phyloP scores from a whole-genome alignment of 257 asterid genomes.

The Cinchona pubescens region DNA sequence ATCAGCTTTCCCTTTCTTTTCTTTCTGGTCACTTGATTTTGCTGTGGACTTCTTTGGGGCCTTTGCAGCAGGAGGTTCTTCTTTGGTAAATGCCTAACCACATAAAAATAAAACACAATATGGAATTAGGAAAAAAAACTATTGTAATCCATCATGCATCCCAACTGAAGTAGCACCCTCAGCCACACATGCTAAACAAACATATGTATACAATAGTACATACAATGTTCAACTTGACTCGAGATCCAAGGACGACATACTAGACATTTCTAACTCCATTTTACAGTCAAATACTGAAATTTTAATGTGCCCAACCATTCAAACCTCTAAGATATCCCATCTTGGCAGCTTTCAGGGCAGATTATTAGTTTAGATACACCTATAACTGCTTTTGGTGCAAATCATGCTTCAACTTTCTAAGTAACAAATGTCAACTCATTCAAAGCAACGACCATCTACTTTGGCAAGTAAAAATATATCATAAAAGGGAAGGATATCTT shows the following conservation, averaged over 20 bases:
- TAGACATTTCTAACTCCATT: background rate
- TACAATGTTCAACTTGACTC: too few relatives aligned
- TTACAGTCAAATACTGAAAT: background rate
- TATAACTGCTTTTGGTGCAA: background rate
- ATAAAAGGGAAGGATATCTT: background rate
- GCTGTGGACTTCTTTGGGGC: slow-evolving; percentile 54
- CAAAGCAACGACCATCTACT: background rate
- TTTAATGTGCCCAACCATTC: background rate
- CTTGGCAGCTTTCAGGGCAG: background rate
- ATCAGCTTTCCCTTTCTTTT: slow-evolving; percentile 59
- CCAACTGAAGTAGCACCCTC: background rate
- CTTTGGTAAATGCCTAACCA: slow-evolving; percentile 64
- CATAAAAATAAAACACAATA: slow-evolving; percentile 1
- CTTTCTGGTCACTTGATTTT: slow-evolving; percentile 62
- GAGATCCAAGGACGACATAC: background rate
- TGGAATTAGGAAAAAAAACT: background rate
- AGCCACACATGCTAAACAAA: background rate
- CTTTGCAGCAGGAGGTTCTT: slow-evolving; percentile 56
- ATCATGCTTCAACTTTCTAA: background rate
- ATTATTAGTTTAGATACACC: background rate
- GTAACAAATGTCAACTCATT: background rate
- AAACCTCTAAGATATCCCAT: background rate
- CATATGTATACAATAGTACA: background rate
- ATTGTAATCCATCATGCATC: background rate
- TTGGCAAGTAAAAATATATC: background rate